Base-by-base conservation (phyloP, 371 early-diverging fungal genomes). In the Dinochytrium kinnereticum region DNA sequence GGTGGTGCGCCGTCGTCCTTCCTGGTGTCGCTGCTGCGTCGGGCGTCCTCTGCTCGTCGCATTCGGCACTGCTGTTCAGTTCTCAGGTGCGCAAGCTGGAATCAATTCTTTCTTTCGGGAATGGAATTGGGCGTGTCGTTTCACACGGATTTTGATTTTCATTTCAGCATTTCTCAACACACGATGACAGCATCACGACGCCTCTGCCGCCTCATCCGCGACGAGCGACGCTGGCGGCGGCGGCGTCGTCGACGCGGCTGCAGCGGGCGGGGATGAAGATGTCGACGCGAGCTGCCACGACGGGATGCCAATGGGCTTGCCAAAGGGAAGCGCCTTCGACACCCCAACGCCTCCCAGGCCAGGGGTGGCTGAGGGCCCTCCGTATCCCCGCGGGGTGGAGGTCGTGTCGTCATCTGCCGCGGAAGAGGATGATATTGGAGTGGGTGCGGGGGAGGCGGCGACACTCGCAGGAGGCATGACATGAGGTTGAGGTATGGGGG, bases 251-350 rank as follows among this genome's bases (percentile, higher is more conserved):
- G 34, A 10, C 30, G 37, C 10, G 3, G 61, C 37, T 15, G 61
- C 15, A 5, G 61, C 13, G 26, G 61, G 5, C 2, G 61, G 24
- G 7, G 34, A 30, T 10, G 61, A 61, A 34, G 61, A 61, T 5
- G 61, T 3, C 2, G 34, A 7, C 3, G 61, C 31, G 10, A 61
- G 61, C 36, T 61, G 61, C 61, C 61, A 61, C 7, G 61, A 30
- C 3, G 61, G 61, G 24, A 61, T 61, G 24, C 61, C 61, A 34
- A 61, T 26, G 36, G 61, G 61, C 34, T 61, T 61, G 7, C 61
- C 61, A 36, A 61, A 61, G 3, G 61, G 37, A 37, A 34, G 37
- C 2, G 61, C 5, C 34, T 34, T 17, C 13, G 37, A 21, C 19
- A 31, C 37, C 3, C 61, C 61, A 61, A 61, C 36, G 13, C 61